Evolutionary conservation across 2,329 filamentous ascomycete species (phyloP), one percentile per base, ranked within the genome.

Genomic region (Sporothrix phasma): DNA sequence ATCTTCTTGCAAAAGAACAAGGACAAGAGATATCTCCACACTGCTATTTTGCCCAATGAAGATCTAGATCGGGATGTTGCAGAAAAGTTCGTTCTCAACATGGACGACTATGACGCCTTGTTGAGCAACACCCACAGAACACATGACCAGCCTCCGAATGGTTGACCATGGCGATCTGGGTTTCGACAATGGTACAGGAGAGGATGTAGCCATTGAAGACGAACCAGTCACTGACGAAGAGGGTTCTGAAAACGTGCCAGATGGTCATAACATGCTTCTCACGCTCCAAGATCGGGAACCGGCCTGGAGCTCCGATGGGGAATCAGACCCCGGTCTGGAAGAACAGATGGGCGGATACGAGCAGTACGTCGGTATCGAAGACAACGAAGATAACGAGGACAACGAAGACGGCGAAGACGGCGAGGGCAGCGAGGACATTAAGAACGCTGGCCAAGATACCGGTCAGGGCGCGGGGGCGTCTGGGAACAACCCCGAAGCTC

Each of bases 1-100:
- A 31, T 61, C 11, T 69, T 66, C 66, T 19, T 67, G n/a, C 53
- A 49, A 19, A 53, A 37, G 8, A 49, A 46, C 43, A 58, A 26
- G 8, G 29, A 19, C 6, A 47, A 37, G 13, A 43, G 13, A 37
- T 45, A 62, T 13, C 22, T 26, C 24, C 49, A 63, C 19, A 24
- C 19, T 6, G 46, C 49, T n/a, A 10, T 43, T 26, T 39, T 39
- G 11, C 45, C 6, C 7, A 1, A 7, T 3, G 24, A 45, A 10
- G 24, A 19, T 4, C 24, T 39, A 45, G 17, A 11, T 4, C 39
- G 15, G 15, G 39, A 45, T 5, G 6, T 15, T 10, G 56, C 56
- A 13, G 2, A 15, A n/a, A 11, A 29, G 5, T 59, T 59, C 45
- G 56, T 59, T 15, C 41, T 29, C 39, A 45, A 59, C 24, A n/a